phyloP scores from a whole-genome alignment of 2,329 filamentous ascomycete genomes.

The Aaosphaeria arxii region DNA sequence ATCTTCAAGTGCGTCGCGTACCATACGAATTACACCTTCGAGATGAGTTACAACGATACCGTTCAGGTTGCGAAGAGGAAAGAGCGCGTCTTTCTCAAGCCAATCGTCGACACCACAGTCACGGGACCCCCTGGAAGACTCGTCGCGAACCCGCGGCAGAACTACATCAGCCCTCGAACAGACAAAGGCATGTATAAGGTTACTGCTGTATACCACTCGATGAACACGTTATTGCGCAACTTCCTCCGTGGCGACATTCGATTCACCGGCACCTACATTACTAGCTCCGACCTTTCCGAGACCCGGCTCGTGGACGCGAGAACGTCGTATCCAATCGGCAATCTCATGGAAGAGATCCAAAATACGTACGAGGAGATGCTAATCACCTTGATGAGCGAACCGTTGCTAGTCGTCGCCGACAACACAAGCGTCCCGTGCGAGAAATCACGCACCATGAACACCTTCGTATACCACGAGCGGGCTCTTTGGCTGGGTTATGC shows the following conservation, averaged over 20 bases:
- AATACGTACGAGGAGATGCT: conserved; percentile 37
- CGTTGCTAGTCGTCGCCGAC: conserved; percentile 24
- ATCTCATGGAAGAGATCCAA: conserved; percentile 28
- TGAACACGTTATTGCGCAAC: conserved; percentile 29
- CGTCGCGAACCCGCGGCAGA: conserved; percentile 13
- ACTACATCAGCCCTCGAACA: conserved; percentile 21
- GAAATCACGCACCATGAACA: conserved; percentile 23
- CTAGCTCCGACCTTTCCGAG: conserved; percentile 32
- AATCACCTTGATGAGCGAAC: conserved; percentile 33
- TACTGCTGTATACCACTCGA: conserved; percentile 29
- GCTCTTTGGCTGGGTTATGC: conserved; percentile 38
- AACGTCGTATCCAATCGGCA: conserved; percentile 24
- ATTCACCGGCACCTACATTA: conserved; percentile 19
- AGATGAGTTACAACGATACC: conserved; percentile 24
- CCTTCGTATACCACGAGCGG: conserved; percentile 28
- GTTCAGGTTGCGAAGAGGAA: conserved; percentile 18
- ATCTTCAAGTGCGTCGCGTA: conserved; percentile 35
- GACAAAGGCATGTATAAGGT: conserved; percentile 27
- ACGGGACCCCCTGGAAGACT: conserved; percentile 8
- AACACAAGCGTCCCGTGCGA: conserved; percentile 19
- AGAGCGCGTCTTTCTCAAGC: conserved; percentile 25
- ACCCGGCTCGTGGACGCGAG: conserved; percentile 27
- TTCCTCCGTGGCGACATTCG: conserved; percentile 34
- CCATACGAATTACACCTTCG: conserved; percentile 35
- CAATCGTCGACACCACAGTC: conserved; percentile 28